phyloP scores from a whole-genome alignment of 805 yeast species.

The Saccharomycopsis sp. region DNA sequence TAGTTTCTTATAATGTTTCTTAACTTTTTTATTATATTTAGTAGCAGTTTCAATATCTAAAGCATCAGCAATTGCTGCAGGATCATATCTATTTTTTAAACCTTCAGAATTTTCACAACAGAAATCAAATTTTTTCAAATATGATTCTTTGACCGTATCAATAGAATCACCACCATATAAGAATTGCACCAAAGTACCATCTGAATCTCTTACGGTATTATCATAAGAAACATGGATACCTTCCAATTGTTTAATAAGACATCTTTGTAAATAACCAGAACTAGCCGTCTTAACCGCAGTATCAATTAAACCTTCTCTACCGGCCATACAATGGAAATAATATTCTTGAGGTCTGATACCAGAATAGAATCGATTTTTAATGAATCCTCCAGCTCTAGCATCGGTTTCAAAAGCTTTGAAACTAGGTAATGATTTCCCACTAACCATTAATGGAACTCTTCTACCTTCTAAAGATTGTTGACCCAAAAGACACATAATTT shows the following conservation, averaged over 20 bases:
- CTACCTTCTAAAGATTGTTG: slow-evolving; percentile 99
- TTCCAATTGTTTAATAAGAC: slow-evolving; percentile 95
- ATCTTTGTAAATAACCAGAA: slow-evolving; percentile 97
- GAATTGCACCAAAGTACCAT: slow-evolving; percentile 89
- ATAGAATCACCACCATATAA: slow-evolving; percentile 96
- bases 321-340: slow-evolving; percentile 99
- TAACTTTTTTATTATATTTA: slow-evolving; percentile 70
- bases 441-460: slow-evolving; percentile 98
- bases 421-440: slow-evolving; percentile 94
- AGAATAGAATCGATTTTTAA: slow-evolving; percentile 92
- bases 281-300: slow-evolving; percentile 98
- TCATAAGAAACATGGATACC: slow-evolving; percentile 94
- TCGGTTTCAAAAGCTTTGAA: slow-evolving; percentile 95
- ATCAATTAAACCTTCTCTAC: slow-evolving; percentile 99
- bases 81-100: slow-evolving; percentile 75
- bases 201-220: slow-evolving; percentile 90
- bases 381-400: slow-evolving; percentile 97
- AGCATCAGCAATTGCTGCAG: slow-evolving; percentile 58
- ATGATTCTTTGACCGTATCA: slow-evolving; percentile 90
- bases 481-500: slow-evolving; percentile 97
- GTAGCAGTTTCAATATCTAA: slow-evolving; percentile 80
- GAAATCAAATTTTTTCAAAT: slow-evolving; percentile 87
- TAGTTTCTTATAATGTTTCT: slow-evolving; percentile 43
- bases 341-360: slow-evolving; percentile 98
- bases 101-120: slow-evolving; percentile 88